Base-by-base conservation (phyloP, 768 basidiomycete genomes). In the Erythrobasidium yunnanense region DNA sequence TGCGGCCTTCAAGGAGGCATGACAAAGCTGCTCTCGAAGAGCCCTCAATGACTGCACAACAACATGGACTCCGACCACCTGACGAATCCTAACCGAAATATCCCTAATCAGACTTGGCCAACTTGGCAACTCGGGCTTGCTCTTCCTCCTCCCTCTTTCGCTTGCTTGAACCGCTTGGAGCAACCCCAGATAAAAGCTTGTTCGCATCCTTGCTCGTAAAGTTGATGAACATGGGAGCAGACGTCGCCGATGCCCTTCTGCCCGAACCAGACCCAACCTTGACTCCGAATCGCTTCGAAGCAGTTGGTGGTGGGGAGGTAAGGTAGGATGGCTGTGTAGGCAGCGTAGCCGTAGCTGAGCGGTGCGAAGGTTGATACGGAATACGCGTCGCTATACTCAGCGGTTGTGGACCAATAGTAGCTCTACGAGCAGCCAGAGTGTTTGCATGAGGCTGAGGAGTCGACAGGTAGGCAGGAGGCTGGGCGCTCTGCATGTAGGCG, bases 141-240 rank as follows among this genome's bases (percentile, higher is more conserved):
- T 70, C 71, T 11, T 70, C 71, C 30, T 71, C 71, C 42, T 70
- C 71, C 1, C 68, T 51, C 33, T 66, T 67, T 53, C 71, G 65
- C 54, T 70, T 71, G 25, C 66, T 67, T 45, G 70, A 71, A 22
- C 72, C 72, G 7, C 67, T 68, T 1, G 72, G 72, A 0, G 72
- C 72, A 38, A 73, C 72, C 20, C 71, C 71, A 23, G 55, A 69
- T 25, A 72, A 49, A 2, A 73, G 60, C 66, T 72, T 71, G 42
- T 70, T 71, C 60, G 67, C 57, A 30, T 68, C 67, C 45, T 58
- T 58, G 6, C 38, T 38, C 11, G 67, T 68, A 42, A 68, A 68
- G 35, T 68, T 68, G 67, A 68, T 54, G 38, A 68, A 68, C 60
- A 63, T 50, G 20, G 60, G 60, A 4, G 60, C 60, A 29, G 35